Base-by-base conservation (phyloP, 257 asterid genomes). In the Gentiana dahurica region DNA sequence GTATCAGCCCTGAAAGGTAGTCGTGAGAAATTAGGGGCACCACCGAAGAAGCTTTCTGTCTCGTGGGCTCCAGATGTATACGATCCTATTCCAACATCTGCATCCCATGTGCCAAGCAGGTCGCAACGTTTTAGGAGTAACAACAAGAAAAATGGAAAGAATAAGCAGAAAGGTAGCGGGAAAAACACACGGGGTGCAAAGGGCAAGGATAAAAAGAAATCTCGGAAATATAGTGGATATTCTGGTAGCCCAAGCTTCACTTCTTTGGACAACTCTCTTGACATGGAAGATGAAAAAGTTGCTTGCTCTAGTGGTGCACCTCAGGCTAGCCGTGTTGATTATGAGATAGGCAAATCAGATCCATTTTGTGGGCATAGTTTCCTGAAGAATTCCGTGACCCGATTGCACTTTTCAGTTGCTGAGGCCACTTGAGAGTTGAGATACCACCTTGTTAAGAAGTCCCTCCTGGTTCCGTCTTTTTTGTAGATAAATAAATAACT, bases 1-100 rank as follows among this genome's bases (percentile, higher is more conserved):
- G 71, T 85, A 60, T 77, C 99, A 74, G 99, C 99, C 70, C 54
- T 92, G 75, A 92, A 88, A 82, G 99, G 99, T 56, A 81, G 94
- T 81, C 94, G 97, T 39, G 95, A 78, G 72, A 92, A 79, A 68
- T 89, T 72, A 50, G 94, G 94, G 12, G 66, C 55, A 13, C 72
- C 79, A 38, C 81, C 82, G 5, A 74, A 69, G 73, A 81, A 74
- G 70, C 79, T 78, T 54, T 57, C 83, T 0, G 97, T 92, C 43
- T 73, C 76, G 38, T 88, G 99, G 99, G 93, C 95, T 9, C 86
- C 95, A 0, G 95, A 85, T 53, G 99, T 92, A 67, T 88, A 92
- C 12, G 99, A 92, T 70, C 99, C 99, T 45, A 37, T 74, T 68
- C 95, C 99, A 36, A 78, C 95, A 33, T 65, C 99, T 6, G 89